Evolutionary conservation across 108 stramenopile species (phyloP).

Genomic region (Cyclotella kingstonii): DNA sequence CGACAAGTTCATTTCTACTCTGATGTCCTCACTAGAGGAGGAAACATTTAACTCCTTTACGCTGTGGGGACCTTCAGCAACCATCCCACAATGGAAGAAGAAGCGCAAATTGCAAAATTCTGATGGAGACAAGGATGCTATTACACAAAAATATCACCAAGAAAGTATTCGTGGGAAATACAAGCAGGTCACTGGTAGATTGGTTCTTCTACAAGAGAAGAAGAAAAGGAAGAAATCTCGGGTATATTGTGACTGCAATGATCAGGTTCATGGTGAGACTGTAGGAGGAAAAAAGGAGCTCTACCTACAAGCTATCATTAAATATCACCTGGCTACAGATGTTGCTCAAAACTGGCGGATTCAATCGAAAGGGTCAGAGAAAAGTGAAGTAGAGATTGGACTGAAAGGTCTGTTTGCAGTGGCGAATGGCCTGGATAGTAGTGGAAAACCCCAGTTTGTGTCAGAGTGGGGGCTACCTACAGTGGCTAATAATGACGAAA

Average conservation of each 20-base stretch:
- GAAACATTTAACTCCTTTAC: constrained; percentile 33
- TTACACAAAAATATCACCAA: not conserved
- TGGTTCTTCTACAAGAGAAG: constrained; percentile 32
- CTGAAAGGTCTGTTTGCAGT: constrained; percentile 27
- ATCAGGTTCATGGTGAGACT: too few species aligned
- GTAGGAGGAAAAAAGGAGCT: constrained; percentile 1
- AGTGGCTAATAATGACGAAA: too few species aligned
- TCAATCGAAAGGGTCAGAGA: not conserved
- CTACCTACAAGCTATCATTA: constrained; percentile 66
- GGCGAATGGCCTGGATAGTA: too few species aligned
- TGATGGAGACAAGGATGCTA: not conserved
- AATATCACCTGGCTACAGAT: constrained; percentile 83
- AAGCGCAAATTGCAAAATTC: not conserved
- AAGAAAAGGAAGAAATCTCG: constrained; percentile 10
- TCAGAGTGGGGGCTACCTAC: constrained; percentile 44
- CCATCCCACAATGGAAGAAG: constrained; percentile 16
- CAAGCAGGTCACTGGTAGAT: constrained; percentile 26
- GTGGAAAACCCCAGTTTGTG: too few species aligned
- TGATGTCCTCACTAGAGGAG: constrained; percentile 18
- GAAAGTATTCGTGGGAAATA: constrained; percentile 34
- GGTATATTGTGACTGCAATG: too few species aligned
- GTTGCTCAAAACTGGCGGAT: constrained; percentile 66
- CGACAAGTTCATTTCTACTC: constrained; percentile 21
- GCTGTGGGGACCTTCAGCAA: constrained; percentile 23
- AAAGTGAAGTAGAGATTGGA: constrained; percentile 31